Evolutionary conservation across 768 basidiomycete species (phyloP).

Genomic region (Lentinula boryana): DNA sequence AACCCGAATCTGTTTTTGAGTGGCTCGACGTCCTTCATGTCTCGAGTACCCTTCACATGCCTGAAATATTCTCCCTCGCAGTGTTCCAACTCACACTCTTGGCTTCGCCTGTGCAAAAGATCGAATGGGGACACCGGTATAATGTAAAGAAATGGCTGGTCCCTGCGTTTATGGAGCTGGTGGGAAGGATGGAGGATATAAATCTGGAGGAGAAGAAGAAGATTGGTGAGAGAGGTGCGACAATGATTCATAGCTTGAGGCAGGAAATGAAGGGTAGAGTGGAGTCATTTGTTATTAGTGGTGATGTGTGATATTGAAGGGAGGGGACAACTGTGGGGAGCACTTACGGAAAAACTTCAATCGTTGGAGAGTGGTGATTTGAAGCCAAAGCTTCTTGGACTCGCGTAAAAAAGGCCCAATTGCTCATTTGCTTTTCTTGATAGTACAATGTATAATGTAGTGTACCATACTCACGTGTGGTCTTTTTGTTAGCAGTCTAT

Average conservation of each 20-base stretch:
- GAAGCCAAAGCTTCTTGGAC: too few species aligned
- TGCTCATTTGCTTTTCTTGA: too few species aligned
- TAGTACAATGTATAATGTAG: too few species aligned
- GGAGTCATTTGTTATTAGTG: too few species aligned
- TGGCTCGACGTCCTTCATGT: slow-evolving; percentile 29
- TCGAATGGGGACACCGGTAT: slow-evolving; percentile 9
- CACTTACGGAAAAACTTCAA: too few species aligned
- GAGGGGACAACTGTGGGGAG: too few species aligned
- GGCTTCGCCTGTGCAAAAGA: slow-evolving; percentile 3
- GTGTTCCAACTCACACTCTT: slow-evolving; percentile 8
- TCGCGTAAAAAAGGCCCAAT: too few species aligned
- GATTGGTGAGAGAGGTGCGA: not conserved
- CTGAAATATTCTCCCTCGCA: slow-evolving; percentile 20
- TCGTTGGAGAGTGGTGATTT: too few species aligned
- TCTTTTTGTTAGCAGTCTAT: too few species aligned
- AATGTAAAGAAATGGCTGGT: slow-evolving; percentile 13
- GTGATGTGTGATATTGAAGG: too few species aligned
- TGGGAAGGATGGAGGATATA: slow-evolving; percentile 7
- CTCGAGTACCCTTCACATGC: slow-evolving; percentile 27
- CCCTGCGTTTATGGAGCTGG: slow-evolving; percentile 14
- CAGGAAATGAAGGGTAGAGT: not conserved
- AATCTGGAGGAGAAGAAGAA: slow-evolving; percentile 1
- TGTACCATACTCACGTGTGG: too few species aligned
- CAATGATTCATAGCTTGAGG: not conserved
- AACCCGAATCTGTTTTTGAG: slow-evolving; percentile 19